A percentile compares a stretch with the other conserved stretches of the same genome.
Evolutionary conservation across 805 yeast genomes (phyloP).

Genomic region (Saturnispora besseyi): DNA sequence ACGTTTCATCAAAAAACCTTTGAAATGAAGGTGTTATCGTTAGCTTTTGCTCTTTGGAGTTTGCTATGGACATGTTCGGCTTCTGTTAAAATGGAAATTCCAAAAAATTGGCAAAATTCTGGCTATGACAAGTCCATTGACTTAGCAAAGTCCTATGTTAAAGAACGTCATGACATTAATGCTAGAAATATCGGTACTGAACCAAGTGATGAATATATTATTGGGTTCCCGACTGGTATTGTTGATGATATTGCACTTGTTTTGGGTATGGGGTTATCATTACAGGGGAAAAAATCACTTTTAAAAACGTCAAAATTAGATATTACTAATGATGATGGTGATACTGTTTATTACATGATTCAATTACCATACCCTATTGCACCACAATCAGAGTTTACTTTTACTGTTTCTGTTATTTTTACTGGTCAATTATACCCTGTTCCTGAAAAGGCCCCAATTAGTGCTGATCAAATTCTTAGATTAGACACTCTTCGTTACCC

Average conservation of each 20-base stretch:
- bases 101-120: slow-evolving; percentile 43
- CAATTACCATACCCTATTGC: slow-evolving; percentile 56
- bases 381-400: slow-evolving; percentile 44
- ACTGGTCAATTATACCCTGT: slow-evolving; percentile 44
- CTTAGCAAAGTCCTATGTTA: slow-evolving; percentile 54
- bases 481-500: slow-evolving; percentile 44
- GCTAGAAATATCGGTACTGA: slow-evolving; percentile 48
- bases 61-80: not conserved
- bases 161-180: slow-evolving; percentile 48
- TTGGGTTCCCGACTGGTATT: slow-evolving; percentile 46
- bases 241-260: slow-evolving; percentile 20
- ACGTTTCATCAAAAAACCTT: not conserved
- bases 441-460: slow-evolving; percentile 55
- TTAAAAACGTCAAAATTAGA: slow-evolving; percentile 13
- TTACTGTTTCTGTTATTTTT: slow-evolving; percentile 43
- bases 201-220: slow-evolving; percentile 48
- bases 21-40: not conserved
- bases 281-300: slow-evolving; percentile 17
- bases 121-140: slow-evolving; percentile 53
- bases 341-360: slow-evolving; percentile 37
- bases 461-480: slow-evolving; percentile 51
- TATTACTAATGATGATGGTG: slow-evolving; percentile 10
- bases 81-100: not conserved
- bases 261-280: slow-evolving; percentile 16
- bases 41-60: not conserved